Base-by-base conservation (phyloP, 768 basidiomycete species). In the Cystofilobasidium bisporidii region DNA sequence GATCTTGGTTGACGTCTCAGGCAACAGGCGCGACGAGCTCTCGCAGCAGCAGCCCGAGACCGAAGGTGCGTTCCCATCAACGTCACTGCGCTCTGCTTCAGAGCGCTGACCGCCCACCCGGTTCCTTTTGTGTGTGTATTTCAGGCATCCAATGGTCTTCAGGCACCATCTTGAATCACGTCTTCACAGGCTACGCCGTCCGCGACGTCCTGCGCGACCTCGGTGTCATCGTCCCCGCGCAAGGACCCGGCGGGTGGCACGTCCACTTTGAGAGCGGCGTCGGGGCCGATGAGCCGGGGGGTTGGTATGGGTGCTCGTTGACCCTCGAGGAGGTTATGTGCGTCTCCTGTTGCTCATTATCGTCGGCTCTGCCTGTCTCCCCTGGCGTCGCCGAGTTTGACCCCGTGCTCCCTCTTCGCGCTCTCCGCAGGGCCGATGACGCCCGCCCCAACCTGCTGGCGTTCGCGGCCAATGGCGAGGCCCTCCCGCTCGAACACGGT, bases 401-500 rank as follows among this genome's bases (percentile, higher is more conserved):
- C 36, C 6, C 36, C 36, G 6, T 36, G 36, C 6, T 6, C n/a
- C n/a, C 20, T 3, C 9, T 47, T 47, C 11, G 10, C 22, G 8
- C 47, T 48, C 47, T 48, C 17, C 24, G 3, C 2, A 48, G n/a
- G 47, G 22, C 4, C 15, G 3, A 8, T 3, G 41, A 43, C 18
- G 47, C 47, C 9, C 10, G 10, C 6, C 47, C 47, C 5, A 22
- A 48, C 30, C 53, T 56, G 28, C 30, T 56, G 8, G 53, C 53
- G 26, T 56, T 14, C 15, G 30, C 30, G 53, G 40, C 82, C 81
- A 81, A 81, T 69, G 79, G 81, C 11, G 72, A 79, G 71, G 80
- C 79, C 1, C 75, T 83, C 33, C 81, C 82, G 33, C 82, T 81
- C 73, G 80, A 80, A 8, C 83, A 83, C 64, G 82, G 83, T 30